Evolutionary conservation across 148 eudicot genomes (phyloP).

Genomic region (Dysphania ambrosioides): DNA sequence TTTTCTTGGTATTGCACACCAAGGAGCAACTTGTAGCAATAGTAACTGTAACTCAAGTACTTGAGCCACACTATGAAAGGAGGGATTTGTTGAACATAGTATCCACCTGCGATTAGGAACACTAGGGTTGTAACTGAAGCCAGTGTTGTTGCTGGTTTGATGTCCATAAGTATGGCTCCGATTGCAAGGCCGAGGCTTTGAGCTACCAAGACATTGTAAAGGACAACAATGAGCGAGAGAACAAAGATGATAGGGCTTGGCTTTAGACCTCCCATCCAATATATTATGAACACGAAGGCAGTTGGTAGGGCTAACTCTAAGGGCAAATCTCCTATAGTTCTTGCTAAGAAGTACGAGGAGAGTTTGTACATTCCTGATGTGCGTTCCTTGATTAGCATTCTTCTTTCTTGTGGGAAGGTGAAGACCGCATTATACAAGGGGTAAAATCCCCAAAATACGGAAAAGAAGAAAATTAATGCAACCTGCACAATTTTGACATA

Average conservation of each 20-base stretch:
- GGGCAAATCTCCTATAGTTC: conserved; percentile 90
- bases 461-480: conserved; percentile 91
- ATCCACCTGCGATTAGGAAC: conserved; percentile 93
- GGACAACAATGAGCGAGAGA: conserved; percentile 71
- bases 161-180: conserved; percentile 93
- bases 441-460: conserved; percentile 98
- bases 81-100: conserved; percentile 90
- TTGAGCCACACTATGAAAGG: conserved; percentile 92
- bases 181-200: conserved; percentile 89
- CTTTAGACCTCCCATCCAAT: conserved; percentile 97
- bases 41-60: conserved; percentile 96
- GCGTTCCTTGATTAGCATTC: conserved; percentile 77
- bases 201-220: conserved; percentile 85
- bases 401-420: conserved; percentile 95
- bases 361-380: conserved; percentile 97
- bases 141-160: conserved; percentile 84
- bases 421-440: conserved; percentile 93
- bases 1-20: conserved; percentile 77
- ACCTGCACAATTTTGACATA: conserved; percentile 47
- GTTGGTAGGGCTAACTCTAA: conserved; percentile 89
- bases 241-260: conserved; percentile 66
- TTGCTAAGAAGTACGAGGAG: conserved; percentile 86
- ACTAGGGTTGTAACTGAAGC: conserved; percentile 97
- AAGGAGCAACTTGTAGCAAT: conserved; percentile 82
- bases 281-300: conserved; percentile 85